Evolutionary conservation across 352 stramenopile species (phyloP), one percentile per base, ranked within the genome.

Genomic region (Peronospora tabacina): DNA sequence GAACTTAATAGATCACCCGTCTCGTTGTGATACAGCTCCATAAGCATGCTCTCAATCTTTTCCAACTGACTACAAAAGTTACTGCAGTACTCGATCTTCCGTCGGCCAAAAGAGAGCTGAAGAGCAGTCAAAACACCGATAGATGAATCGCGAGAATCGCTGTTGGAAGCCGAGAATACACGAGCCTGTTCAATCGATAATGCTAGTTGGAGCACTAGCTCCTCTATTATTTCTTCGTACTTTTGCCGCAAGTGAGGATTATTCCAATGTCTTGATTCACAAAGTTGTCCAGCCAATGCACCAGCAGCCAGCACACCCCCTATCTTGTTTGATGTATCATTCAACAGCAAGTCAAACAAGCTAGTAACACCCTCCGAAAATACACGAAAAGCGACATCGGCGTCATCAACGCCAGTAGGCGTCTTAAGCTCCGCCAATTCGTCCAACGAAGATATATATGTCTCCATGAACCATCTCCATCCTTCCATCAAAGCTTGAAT

Each of bases 381-480:
- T 22, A 72, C 61, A 36, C 65, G 52, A 37, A 71, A 63, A 0
- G 50, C 62, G 15, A 71, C 56, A 19, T 76, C 48, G 8, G 56
- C 70, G 22, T 66, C 54, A 32, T 67, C 70, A 10, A 71, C 59
- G 16, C 57, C 62, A 20, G 63, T 49, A n/a, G 70, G 68, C 11
- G 63, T 61, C 52, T 82, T 82, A 12, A 82, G 48, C 13, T 63
- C 35, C 2, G 62, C 66, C 12, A 79, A 40, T 33, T 68, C 44
- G 2, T 78, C 66, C 5, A 79, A 38, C 11, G 53, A 61, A 19
- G 53, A 29, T 38, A 66, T 34, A 22, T 75, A 82, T 12, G 69
- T 82, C 17, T 40, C 17, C 63, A 74, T 72, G 22, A 82, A 75
- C 3, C 54, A 51, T 53, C 49, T 57, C 71, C 68, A 82, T 30